Conservation (phyloP, 2,329 filamentous ascomycete genomes). For the Bipolaris bicolor region DNA sequence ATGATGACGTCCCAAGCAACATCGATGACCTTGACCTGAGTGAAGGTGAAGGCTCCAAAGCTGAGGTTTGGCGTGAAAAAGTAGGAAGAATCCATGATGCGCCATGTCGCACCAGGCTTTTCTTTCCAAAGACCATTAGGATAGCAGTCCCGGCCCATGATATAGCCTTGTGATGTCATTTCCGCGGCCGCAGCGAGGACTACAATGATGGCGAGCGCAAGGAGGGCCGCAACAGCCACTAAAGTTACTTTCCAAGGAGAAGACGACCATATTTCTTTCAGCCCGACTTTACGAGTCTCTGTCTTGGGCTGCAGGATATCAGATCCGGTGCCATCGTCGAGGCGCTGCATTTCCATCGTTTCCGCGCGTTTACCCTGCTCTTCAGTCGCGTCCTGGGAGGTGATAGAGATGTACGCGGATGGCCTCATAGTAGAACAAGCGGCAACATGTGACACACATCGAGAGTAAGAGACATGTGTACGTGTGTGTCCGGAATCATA, state of each 20-base stretch:
- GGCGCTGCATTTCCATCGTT: background rate
- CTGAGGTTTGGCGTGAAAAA: constrained; percentile 43
- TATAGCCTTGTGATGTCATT: constrained; percentile 35
- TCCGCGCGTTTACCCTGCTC: background rate
- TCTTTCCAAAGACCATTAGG: constrained; percentile 43
- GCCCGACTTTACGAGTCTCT: background rate
- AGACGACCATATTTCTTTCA: constrained; percentile 14
- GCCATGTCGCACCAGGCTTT: constrained; percentile 36
- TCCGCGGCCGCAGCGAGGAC: constrained; percentile 38
- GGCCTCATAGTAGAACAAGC: background rate
- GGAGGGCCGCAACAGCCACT: constrained; percentile 25
- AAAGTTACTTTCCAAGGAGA: constrained; percentile 34
- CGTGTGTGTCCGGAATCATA: background rate
- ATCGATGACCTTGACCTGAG: constrained; percentile 48
- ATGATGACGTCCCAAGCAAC: constrained; percentile 48
- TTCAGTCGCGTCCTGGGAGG: background rate
- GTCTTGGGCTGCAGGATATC: background rate
- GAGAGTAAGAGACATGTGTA: background rate
- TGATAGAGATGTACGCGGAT: background rate
- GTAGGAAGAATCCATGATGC: constrained; percentile 45
- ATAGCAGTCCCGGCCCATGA: constrained; percentile 37
- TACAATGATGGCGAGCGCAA: constrained; percentile 35
- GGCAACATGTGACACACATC: background rate
- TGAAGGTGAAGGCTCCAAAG: constrained; percentile 44
- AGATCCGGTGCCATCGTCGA: constrained; percentile 4